Conservation (phyloP, 495 filamentous ascomycete genomes). For the Cetradonia linearis region DNA sequence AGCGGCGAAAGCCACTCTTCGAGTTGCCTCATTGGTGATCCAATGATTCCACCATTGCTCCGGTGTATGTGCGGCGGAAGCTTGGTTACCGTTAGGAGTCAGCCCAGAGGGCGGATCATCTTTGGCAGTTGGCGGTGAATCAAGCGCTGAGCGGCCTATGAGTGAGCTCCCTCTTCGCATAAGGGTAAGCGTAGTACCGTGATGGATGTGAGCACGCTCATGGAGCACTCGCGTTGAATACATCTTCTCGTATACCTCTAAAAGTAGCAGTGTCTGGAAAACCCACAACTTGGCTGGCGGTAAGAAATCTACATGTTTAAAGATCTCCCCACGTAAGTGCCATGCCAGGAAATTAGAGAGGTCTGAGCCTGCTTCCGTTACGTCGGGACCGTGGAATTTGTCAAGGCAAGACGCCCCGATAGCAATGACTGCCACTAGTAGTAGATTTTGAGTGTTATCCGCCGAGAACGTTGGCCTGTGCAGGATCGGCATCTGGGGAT, state of each 20-base stretch:
- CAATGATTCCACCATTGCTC: constrained; percentile 96
- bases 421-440: constrained; percentile 87
- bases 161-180: constrained; percentile 90
- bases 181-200: constrained; percentile 87
- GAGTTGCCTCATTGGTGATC: constrained; percentile 89
- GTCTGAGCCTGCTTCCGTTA: constrained; percentile 62
- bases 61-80: constrained; percentile 52
- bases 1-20: constrained; percentile 83
- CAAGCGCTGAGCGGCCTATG: constrained; percentile 78
- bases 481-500: constrained; percentile 86
- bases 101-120: constrained; percentile 47
- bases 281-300: constrained; percentile 97
- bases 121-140: constrained; percentile 73
- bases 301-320: constrained; percentile 82
- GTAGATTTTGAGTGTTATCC: constrained; percentile 70
- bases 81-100: constrained; percentile 43
- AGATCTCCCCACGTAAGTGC: constrained; percentile 87
- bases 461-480: constrained; percentile 90
- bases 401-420: constrained; percentile 88
- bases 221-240: constrained; percentile 84
- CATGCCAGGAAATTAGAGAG: constrained; percentile 80
- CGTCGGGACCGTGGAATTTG: constrained; percentile 60
- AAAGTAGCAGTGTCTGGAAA: constrained; percentile 79
- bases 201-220: constrained; percentile 93
- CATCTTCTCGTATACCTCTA: constrained; percentile 96